Percentiles rank a stretch among this genome's conserved stretches.
These are phyloP conservation scores for Hirsutella rhossiliensis DNA, from an alignment of 2,329 filamentous ascomycete genomes.

Conservation along the genomic window DNA sequence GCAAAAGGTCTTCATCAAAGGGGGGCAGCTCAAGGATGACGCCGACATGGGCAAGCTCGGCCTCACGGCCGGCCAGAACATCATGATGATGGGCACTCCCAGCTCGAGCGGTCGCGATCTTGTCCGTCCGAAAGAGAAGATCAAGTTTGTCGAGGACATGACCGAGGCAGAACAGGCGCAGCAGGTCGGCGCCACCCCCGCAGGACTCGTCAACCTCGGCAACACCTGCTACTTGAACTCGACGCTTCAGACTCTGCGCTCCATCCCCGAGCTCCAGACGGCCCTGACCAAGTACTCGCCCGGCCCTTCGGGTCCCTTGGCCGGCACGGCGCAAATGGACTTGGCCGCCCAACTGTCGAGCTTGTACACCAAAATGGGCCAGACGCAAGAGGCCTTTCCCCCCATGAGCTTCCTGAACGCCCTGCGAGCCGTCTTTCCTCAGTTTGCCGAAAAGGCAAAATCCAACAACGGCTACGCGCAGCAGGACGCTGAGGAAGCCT, in stretches of 20 bases:
- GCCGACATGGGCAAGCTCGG: constrained; percentile 72
- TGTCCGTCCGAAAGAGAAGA: constrained; percentile 63
- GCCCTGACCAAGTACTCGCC: constrained; percentile 51
- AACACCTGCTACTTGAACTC: constrained; percentile 99
- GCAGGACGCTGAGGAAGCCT: constrained; percentile 96
- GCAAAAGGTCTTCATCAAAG: constrained; percentile 92
- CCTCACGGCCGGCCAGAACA: constrained; percentile 72
- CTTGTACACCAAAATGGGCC: constrained; percentile 78
- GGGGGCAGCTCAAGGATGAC: constrained; percentile 91
- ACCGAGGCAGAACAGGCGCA: constrained; percentile 82
- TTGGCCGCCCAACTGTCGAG: constrained; percentile 67
- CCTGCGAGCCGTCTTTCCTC: constrained; percentile 69
- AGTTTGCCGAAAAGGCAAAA: constrained; percentile 84
- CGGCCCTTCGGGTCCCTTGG: constrained; percentile 23
- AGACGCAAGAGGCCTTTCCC: constrained; percentile 78
- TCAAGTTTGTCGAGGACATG: constrained; percentile 96
- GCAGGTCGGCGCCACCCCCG: constrained; percentile 72
- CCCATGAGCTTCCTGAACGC: constrained; percentile 74
- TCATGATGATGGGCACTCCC: constrained; percentile 96
- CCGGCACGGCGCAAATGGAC: constrained; percentile 44
- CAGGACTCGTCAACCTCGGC: constrained; percentile 81
- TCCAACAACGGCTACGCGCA: constrained; percentile 82
- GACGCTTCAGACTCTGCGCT: constrained; percentile 79
- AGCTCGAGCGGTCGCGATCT: constrained; percentile 49
- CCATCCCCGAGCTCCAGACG: constrained; percentile 82